Evolutionary conservation across 2,329 filamentous ascomycete species (phyloP).

Genomic region (Fusarium tanahbumbuense): DNA sequence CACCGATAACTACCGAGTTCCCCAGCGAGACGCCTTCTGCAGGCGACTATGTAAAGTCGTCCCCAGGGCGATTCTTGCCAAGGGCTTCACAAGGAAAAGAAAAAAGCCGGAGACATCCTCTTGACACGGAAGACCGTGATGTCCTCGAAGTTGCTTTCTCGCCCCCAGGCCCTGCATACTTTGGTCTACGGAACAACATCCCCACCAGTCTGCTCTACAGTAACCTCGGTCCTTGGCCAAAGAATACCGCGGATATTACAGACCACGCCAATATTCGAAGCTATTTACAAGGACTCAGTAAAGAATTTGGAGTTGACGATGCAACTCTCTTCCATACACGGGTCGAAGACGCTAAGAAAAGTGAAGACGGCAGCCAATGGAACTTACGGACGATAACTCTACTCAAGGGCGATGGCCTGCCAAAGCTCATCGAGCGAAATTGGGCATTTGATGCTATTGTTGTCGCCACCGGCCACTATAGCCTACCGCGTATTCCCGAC

Average conservation of each 20-base stretch:
- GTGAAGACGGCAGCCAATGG: conserved; percentile 58
- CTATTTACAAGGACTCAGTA: conserved; percentile 71
- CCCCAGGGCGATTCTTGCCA: conserved; percentile 12
- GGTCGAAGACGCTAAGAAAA: conserved; percentile 65
- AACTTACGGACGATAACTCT: conserved; percentile 61
- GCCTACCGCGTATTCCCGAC: conserved; percentile 70
- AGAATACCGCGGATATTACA: conserved; percentile 69
- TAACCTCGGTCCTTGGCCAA: conserved; percentile 63
- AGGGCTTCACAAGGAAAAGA: neutral
- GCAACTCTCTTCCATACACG: conserved; percentile 67
- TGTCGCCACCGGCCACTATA: conserved; percentile 75
- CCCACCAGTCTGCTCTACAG: conserved; percentile 67
- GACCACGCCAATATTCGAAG: conserved; percentile 65
- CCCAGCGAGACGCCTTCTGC: conserved; percentile 47
- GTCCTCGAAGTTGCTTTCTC: conserved; percentile 33
- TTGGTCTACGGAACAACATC: conserved; percentile 77
- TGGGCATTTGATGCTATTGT: conserved; percentile 72
- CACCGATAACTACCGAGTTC: conserved; percentile 48
- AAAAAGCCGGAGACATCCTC: neutral
- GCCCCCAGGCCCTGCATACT: conserved; percentile 62
- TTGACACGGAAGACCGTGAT: neutral
- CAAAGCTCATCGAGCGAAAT: conserved; percentile 46
- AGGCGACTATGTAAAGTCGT: conserved; percentile 44
- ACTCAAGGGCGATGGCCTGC: conserved; percentile 31
- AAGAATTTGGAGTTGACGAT: conserved; percentile 60